Evolutionary conservation across 2,329 filamentous ascomycete genomes (phyloP).

Genomic region (Calonectria crousiana): DNA sequence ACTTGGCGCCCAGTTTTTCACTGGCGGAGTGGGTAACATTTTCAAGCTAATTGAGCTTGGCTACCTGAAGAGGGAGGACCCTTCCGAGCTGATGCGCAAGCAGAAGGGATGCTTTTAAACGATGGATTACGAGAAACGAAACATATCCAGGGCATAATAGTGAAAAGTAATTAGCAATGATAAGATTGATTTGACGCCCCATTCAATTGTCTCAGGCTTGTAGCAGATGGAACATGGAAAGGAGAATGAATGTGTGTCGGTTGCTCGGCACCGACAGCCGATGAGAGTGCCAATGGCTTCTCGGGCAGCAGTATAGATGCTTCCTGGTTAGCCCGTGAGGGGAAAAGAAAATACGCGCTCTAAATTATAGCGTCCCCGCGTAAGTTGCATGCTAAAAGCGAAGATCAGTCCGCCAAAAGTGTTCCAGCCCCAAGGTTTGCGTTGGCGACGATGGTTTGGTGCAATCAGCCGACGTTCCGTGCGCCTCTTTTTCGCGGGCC

Average conservation of each 20-base stretch:
- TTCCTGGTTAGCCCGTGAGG: not conserved
- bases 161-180: not conserved
- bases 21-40: constrained; percentile 43
- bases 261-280: not conserved
- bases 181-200: not conserved
- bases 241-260: not conserved
- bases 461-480: not conserved
- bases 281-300: not conserved
- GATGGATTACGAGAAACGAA: not conserved
- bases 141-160: not conserved
- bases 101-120: not conserved
- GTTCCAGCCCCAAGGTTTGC: not conserved
- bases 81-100: not conserved
- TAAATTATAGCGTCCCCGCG: not conserved
- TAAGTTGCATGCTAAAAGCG: not conserved
- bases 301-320: not conserved
- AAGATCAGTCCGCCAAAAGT: not conserved
- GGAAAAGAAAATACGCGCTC: not conserved
- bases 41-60: constrained; percentile 28
- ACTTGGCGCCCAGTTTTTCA: constrained; percentile 50
- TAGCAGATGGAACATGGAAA: not conserved
- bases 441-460: not conserved
- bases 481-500: not conserved
- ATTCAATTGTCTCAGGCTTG: not conserved
- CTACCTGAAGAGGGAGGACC: not conserved